Conservation (phyloP, 2,329 filamentous ascomycete genomes). For the Microdochium paspali region DNA sequence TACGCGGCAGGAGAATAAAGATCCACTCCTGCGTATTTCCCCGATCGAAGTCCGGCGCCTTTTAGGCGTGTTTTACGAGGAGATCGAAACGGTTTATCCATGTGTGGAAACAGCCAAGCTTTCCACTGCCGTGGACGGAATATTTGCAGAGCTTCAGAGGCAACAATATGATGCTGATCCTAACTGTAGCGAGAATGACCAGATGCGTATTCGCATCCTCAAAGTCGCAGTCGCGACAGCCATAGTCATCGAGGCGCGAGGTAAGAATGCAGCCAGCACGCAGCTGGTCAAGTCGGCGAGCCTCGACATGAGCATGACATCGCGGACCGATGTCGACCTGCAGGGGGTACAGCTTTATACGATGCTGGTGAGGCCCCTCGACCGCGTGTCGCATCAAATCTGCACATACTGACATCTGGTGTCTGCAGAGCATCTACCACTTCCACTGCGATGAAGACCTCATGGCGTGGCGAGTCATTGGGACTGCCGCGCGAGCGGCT, state of each 20-base stretch:
- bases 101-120: conserved; percentile 20
- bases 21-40: conserved; percentile 16
- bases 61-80: conserved; percentile 26
- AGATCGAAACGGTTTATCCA: conserved; percentile 26
- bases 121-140: too few relatives aligned
- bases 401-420: neutral
- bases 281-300: conserved; percentile 20
- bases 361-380: conserved; percentile 14
- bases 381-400: neutral
- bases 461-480: conserved; percentile 36
- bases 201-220: neutral
- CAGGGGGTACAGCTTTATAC: conserved; percentile 22
- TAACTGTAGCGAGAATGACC: neutral
- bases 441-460: conserved; percentile 39
- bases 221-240: conserved; percentile 21
- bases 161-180: conserved; percentile 2
- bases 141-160: conserved; percentile 11
- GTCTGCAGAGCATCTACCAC: conserved; percentile 22
- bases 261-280: conserved; percentile 17
- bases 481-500: conserved; percentile 32
- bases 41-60: conserved; percentile 18
- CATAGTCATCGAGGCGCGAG: conserved; percentile 20
- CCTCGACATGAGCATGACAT: conserved; percentile 16
- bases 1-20: too few relatives aligned
- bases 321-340: conserved; percentile 8